A percentile compares a stretch with the other conserved stretches of the same genome.
Evolutionary conservation across 1,139 yeast species (phyloP).

Genomic region (Pichia inconspicua): DNA sequence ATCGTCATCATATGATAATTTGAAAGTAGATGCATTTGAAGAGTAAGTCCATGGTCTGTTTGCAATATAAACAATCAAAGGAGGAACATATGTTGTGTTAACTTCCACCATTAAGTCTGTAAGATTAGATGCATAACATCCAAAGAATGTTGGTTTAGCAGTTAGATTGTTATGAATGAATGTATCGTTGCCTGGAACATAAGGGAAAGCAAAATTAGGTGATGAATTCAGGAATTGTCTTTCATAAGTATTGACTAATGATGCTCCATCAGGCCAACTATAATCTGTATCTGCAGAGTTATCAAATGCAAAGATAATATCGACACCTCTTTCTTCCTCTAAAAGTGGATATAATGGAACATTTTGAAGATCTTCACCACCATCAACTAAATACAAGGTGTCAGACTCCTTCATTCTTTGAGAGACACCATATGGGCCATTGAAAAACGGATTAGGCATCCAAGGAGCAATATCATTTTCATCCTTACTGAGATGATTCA

Average conservation of each 20-base stretch:
- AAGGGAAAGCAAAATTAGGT: conserved; percentile 65
- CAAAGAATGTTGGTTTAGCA: conserved; percentile 72
- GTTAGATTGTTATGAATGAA: conserved; percentile 56
- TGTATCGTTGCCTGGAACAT: conserved; percentile 70
- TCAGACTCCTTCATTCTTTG: conserved; percentile 36
- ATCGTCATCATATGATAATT: conserved; percentile 51
- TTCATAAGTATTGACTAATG: conserved; percentile 56
- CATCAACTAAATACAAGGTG: conserved; percentile 67
- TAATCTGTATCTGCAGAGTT: conserved; percentile 70
- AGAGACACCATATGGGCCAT: conserved; percentile 38
- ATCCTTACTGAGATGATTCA: conserved; percentile 37
- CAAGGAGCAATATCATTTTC: conserved; percentile 34
- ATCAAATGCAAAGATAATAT: conserved; percentile 75
- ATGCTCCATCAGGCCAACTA: conserved; percentile 73
- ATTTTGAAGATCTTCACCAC: conserved; percentile 79
- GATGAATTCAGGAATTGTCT: conserved; percentile 56
- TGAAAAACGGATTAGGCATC: conserved; percentile 45
- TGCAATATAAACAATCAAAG: conserved; percentile 72
- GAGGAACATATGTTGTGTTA: conserved; percentile 42
- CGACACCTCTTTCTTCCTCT: conserved; percentile 64
- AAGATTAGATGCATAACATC: conserved; percentile 67
- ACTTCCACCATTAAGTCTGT: conserved; percentile 37
- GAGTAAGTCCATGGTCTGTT: conserved; percentile 62
- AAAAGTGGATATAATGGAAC: conserved; percentile 73
- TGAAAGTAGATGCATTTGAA: conserved; percentile 67